Percentiles rank a stretch among this genome's conserved stretches.
Conservation (phyloP, 1,284 basidiomycete genomes). For the Rhodotorula sp. region DNA sequence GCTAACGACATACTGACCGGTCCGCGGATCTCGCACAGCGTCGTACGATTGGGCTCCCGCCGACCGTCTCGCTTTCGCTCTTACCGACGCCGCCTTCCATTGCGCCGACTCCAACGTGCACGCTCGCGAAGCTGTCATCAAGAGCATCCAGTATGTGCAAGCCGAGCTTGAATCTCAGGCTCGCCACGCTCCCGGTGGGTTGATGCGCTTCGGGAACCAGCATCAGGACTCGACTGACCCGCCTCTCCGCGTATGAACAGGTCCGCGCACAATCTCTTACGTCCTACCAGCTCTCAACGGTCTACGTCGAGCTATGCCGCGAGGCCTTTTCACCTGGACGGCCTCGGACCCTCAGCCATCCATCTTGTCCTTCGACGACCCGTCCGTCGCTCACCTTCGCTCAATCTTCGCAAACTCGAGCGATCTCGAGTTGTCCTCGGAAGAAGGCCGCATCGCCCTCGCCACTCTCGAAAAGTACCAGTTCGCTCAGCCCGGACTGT, state of each 20-base stretch:
- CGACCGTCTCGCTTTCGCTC: conserved; percentile 75
- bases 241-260: conserved; percentile 53
- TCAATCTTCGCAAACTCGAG: conserved; percentile 53
- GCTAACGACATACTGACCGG: not conserved
- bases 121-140: conserved; percentile 51
- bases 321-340: conserved; percentile 61
- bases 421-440: conserved; percentile 25
- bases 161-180: conserved; percentile 56
- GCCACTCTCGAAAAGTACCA: conserved; percentile 76
- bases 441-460: conserved; percentile 42
- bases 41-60: conserved; percentile 68
- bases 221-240: not conserved
- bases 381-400: conserved; percentile 56
- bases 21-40: not conserved
- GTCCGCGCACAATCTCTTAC: conserved; percentile 68
- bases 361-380: conserved; percentile 48
- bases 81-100: conserved; percentile 67
- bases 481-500: conserved; percentile 57
- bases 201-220: conserved; percentile 54
- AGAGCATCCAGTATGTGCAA: conserved; percentile 60
- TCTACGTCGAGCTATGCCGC: conserved; percentile 77
- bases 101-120: conserved; percentile 60
- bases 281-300: conserved; percentile 80
- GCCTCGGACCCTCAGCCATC: conserved; percentile 61
- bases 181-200: not conserved